phyloP scores from a whole-genome alignment of 192 early-diverging fungal genomes.

The Coemansia sp. region DNA sequence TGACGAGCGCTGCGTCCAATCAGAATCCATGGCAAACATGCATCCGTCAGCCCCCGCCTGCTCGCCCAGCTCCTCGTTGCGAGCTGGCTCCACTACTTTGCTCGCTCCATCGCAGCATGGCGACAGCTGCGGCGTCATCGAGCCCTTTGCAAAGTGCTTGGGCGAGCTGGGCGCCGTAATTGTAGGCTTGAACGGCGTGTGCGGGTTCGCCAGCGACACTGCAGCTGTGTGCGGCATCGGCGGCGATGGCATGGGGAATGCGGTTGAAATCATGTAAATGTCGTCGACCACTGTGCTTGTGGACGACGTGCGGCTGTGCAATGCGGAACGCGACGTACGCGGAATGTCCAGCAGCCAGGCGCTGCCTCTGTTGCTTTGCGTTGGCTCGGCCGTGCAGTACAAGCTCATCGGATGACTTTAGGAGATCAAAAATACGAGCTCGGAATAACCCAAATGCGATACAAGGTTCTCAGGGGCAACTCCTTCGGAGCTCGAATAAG shows the following conservation, averaged over 20 bases:
- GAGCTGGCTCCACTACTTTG: neutral
- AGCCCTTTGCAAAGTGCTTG: constrained; percentile 3
- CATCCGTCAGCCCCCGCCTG: constrained; percentile 13
- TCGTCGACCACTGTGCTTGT: constrained; percentile 31
- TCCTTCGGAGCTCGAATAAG: no score
- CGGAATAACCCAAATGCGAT: neutral
- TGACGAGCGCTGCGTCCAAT: constrained; percentile 12
- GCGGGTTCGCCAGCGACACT: neutral
- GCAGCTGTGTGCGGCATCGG: constrained; percentile 11
- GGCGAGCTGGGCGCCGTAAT: constrained; percentile 12
- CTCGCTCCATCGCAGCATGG: constrained; percentile 14
- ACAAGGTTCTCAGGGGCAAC: neutral
- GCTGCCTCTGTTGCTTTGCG: constrained; percentile 7
- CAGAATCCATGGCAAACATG: constrained; percentile 50
- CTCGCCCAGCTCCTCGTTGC: neutral
- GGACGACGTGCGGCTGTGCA: constrained; percentile 40
- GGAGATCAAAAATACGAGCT: neutral
- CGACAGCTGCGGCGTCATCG: constrained; percentile 5
- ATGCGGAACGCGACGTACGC: constrained; percentile 5
- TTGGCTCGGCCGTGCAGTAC: constrained; percentile 6
- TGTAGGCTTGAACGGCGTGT: constrained; percentile 5
- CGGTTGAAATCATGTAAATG: constrained; percentile 3
- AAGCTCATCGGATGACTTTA: neutral
- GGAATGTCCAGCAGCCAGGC: constrained; percentile 12
- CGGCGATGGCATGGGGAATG: constrained; percentile 8